These are phyloP conservation scores for Populus euphratica DNA, from an alignment of 345 rosid species.

Conservation along the genomic window DNA sequence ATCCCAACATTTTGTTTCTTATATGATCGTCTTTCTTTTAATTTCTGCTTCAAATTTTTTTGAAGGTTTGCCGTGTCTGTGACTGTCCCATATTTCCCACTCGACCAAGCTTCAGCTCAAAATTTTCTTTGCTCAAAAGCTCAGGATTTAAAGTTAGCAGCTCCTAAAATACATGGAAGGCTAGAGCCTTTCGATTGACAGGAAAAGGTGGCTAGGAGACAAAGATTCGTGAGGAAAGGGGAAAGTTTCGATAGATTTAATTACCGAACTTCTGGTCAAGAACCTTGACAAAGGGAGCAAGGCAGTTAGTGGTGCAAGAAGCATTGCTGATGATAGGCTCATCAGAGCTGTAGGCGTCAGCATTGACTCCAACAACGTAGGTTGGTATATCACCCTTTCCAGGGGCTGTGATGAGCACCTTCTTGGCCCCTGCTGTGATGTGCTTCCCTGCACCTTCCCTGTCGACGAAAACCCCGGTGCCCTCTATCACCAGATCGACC, in stretches of 20 bases:
- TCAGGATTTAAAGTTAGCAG: neutral
- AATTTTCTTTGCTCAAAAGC: neutral
- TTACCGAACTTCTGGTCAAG: conserved; percentile 94
- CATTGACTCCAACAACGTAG: conserved; percentile 92
- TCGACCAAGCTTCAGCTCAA: neutral
- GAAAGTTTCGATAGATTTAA: neutral
- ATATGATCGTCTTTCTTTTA: too few species aligned
- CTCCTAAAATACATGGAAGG: neutral
- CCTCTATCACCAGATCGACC: conserved; percentile 87
- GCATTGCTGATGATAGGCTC: conserved; percentile 96
- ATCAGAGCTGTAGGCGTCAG: conserved; percentile 57
- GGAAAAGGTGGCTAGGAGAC: neutral
- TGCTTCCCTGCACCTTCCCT: conserved; percentile 97
- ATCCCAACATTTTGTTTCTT: neutral
- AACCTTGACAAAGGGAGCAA: conserved; percentile 98
- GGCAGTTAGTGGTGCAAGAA: conserved; percentile 99
- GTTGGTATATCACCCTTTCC: conserved; percentile 99
- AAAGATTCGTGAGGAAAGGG: neutral
- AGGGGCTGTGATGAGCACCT: conserved; percentile 92
- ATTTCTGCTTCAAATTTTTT: neutral
- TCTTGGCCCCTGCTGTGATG: conserved; percentile 89
- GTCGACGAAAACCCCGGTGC: conserved; percentile 96
- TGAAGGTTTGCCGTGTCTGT: neutral
- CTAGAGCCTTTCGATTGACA: neutral
- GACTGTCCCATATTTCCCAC: neutral